Evolutionary conservation across 2,329 filamentous ascomycete species (phyloP), one percentile per base, ranked within the genome.

Genomic region (Paraphoma chrysanthemicola): DNA sequence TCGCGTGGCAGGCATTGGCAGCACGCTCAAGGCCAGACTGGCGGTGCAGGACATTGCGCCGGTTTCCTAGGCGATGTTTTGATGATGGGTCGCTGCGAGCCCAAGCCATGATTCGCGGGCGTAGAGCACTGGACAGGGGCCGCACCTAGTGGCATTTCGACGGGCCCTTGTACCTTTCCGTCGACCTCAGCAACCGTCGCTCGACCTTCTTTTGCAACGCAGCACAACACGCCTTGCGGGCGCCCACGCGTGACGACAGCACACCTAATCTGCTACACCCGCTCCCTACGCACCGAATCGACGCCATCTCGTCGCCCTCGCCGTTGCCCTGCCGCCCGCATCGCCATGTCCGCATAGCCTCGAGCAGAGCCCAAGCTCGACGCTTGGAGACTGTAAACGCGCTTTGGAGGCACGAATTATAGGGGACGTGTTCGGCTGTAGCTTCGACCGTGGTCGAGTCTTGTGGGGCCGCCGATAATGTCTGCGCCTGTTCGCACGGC

Each of bases 341-440:
- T 59, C 66, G 66, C 59, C 47, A 70, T 70, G 67, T 62, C 53
- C 59, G 64, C 67, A 70, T 70, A 70, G 66, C 63, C 55, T 59
- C 54, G 53, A 49, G 53, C 48, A 57, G 60, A 57, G 57, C 61
- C 67, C 67, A 69, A 66, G 67, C 67, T 64, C 60, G 62, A 56
- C 58, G 67, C 67, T 69, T 70, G 67, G 66, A 67, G 62, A 60
- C 58, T 41, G 45, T 54, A 51, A 54, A 55, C 51, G 61, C 59
- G 54, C 47, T 51, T 42, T 57, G 30, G 42, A 49, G 47, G 17
- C 17, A 30, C 52, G 18, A 43, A 38, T 5, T 51, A 42, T 48
- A 48, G 28, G 23, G 23, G 23, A 50, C 47, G 44, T 18, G 30
- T 44, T 31, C 42, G 42, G 42, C 31, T 14, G 48, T 47, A 54